Percentiles rank a stretch among this genome's conserved stretches.
Conservation (phyloP, 768 basidiomycete species). For the Lepiota venenata region DNA sequence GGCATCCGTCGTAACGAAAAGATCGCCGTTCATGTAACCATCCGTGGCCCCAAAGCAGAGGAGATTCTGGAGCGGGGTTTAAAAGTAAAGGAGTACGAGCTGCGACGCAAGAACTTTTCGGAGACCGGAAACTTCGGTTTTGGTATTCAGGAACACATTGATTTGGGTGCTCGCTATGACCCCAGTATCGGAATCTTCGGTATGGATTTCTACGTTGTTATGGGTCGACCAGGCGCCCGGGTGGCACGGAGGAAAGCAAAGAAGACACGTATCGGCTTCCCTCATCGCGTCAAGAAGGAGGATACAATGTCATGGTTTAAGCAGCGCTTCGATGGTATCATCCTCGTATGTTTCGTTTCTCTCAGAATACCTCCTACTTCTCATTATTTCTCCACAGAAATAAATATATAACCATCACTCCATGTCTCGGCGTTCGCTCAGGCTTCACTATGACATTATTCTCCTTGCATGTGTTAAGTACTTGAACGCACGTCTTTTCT, state of each 20-base stretch:
- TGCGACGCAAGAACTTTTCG: conserved; percentile 95
- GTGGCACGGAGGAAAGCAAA: conserved; percentile 90
- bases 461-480: conserved; percentile 29
- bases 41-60: conserved; percentile 99
- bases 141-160: conserved; percentile 99
- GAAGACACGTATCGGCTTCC: conserved; percentile 82
- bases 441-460: conserved; percentile 27
- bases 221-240: conserved; percentile 93
- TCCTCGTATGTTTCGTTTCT: conserved; percentile 58
- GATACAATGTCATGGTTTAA: conserved; percentile 99
- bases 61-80: conserved; percentile 98
- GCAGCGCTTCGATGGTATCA: conserved; percentile 98
- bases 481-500: conserved; percentile 20
- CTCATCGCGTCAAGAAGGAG: conserved; percentile 92
- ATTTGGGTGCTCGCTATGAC: conserved; percentile 98
- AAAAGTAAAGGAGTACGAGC: conserved; percentile 99
- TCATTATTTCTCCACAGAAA: conserved; percentile 24
- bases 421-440: conserved; percentile 18
- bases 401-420: conserved; percentile 21
- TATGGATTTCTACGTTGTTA: conserved; percentile 98
- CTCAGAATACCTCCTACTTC: not conserved
- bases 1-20: conserved; percentile 99
- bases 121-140: conserved; percentile 99
- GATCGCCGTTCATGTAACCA: conserved; percentile 98
- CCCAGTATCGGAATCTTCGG: conserved; percentile 99